These are phyloP conservation scores for Caryocar brasiliense DNA, from an alignment of 441 rosid genomes.

Conservation along the genomic window DNA sequence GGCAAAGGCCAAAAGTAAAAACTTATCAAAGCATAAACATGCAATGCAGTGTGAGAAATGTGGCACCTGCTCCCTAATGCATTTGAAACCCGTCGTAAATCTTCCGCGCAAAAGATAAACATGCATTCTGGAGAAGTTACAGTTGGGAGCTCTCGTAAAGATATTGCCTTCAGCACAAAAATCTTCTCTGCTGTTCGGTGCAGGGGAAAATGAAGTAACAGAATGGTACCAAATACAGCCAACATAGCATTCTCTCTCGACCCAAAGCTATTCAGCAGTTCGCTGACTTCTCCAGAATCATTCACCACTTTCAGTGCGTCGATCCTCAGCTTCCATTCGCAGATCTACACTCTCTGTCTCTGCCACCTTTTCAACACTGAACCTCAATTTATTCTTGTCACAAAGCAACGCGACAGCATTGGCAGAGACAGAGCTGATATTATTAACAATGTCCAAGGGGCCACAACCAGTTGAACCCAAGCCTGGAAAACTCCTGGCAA, in stretches of 20 bases:
- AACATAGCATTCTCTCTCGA: constrained; percentile 33
- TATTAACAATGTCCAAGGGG: constrained; percentile 49
- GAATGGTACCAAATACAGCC: constrained; percentile 47
- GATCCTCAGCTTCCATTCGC: constrained; percentile 15
- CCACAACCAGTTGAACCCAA: constrained; percentile 54
- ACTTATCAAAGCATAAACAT: not conserved
- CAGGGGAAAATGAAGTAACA: constrained; percentile 55
- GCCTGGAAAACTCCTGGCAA: constrained; percentile 45
- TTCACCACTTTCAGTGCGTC: not conserved
- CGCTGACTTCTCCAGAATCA: constrained; percentile 6
- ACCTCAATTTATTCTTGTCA: constrained; percentile 32
- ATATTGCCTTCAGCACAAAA: constrained; percentile 3
- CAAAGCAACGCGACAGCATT: constrained; percentile 52
- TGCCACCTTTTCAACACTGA: constrained; percentile 41
- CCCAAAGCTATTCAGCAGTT: constrained; percentile 10
- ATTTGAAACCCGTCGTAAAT: constrained; percentile 3
- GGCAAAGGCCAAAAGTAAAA: not conserved
- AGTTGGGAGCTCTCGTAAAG: constrained; percentile 11
- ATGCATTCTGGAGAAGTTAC: too few relatives aligned
- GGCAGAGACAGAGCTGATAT: constrained; percentile 49
- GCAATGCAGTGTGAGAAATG: not conserved
- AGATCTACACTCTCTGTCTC: constrained; percentile 42
- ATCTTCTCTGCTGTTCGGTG: constrained; percentile 11
- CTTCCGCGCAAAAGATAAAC: too few relatives aligned
- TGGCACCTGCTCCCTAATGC: constrained; percentile 20